Conservation (phyloP, 768 basidiomycete species). For the Hebeloma cylindrosporum region DNA sequence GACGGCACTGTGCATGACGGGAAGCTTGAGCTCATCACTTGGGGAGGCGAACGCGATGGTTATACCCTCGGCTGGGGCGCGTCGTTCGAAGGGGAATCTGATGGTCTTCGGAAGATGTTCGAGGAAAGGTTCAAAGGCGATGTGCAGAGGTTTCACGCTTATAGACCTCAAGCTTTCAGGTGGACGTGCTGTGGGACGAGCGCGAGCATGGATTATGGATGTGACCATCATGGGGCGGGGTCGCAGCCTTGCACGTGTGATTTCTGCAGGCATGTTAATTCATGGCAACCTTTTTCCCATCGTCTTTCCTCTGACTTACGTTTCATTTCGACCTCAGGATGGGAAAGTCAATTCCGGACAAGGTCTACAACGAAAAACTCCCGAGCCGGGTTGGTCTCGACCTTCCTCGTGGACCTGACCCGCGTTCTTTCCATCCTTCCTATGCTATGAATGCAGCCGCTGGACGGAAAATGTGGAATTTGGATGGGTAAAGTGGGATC, state of each 20-base stretch:
- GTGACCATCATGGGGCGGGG: constrained; percentile 37
- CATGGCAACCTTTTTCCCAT: too few species aligned
- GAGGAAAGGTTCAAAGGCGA: background rate
- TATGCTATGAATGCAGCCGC: background rate
- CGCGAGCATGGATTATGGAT: constrained; percentile 28
- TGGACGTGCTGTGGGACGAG: constrained; percentile 37
- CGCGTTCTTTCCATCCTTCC: background rate
- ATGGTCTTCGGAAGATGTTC: too few species aligned
- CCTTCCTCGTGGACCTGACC: constrained; percentile 4
- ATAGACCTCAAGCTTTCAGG: constrained; percentile 29
- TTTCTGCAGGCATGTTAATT: constrained; percentile 30
- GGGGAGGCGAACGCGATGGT: constrained; percentile 1
- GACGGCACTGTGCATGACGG: background rate
- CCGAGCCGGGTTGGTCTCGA: background rate
- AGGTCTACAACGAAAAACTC: background rate
- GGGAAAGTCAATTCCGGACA: constrained; percentile 1
- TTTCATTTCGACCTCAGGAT: background rate
- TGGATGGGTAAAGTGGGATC: too few species aligned
- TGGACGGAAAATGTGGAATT: too few species aligned
- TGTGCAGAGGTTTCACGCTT: background rate
- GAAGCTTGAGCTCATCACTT: constrained; percentile 1
- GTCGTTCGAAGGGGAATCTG: background rate
- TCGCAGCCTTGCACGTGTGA: constrained; percentile 32
- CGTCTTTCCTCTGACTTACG: too few species aligned
- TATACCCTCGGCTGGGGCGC: background rate